phyloP scores from a whole-genome alignment of 2,329 filamentous ascomycete species.

The Paradendryphiella salina region DNA sequence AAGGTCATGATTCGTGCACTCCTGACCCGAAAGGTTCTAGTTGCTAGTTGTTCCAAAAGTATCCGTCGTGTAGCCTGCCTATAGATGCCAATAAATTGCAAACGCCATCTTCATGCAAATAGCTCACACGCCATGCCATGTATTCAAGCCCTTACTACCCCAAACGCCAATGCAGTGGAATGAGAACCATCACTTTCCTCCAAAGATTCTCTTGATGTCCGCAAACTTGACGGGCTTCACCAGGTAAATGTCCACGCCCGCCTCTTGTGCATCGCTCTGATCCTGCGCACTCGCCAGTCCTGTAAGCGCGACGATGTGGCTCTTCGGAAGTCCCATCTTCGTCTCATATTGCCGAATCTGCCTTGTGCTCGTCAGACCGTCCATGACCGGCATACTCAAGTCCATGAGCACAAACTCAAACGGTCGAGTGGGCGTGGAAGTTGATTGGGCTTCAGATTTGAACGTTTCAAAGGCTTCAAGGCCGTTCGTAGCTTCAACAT shows the following conservation, averaged over 20 bases:
- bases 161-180: conserved; percentile 1
- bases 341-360: conserved; percentile 35
- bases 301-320: conserved; percentile 44
- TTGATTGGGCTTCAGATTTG: conserved; percentile 23
- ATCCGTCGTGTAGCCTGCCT: background rate
- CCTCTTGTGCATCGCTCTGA: conserved; percentile 40
- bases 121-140: background rate
- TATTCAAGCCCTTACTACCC: background rate
- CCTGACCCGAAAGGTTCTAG: too few species aligned
- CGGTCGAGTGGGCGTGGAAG: conserved; percentile 21
- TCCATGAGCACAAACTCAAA: conserved; percentile 46
- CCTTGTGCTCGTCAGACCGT: conserved; percentile 46
- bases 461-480: conserved; percentile 37
- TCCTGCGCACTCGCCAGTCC: conserved; percentile 44
- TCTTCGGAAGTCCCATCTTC: conserved; percentile 24
- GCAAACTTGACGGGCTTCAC: conserved; percentile 47
- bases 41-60: background rate
- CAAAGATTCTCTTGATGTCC: conserved; percentile 38
- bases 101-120: conserved; percentile 6
- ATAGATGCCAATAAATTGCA: background rate
- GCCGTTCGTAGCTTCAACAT: conserved; percentile 38
- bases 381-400: conserved; percentile 43
- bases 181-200: conserved; percentile 4
- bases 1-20: too few species aligned
- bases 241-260: conserved; percentile 45